Evolutionary conservation across 176 grass and related monocot genomes (phyloP).

Genomic region (Carex pumila): DNA sequence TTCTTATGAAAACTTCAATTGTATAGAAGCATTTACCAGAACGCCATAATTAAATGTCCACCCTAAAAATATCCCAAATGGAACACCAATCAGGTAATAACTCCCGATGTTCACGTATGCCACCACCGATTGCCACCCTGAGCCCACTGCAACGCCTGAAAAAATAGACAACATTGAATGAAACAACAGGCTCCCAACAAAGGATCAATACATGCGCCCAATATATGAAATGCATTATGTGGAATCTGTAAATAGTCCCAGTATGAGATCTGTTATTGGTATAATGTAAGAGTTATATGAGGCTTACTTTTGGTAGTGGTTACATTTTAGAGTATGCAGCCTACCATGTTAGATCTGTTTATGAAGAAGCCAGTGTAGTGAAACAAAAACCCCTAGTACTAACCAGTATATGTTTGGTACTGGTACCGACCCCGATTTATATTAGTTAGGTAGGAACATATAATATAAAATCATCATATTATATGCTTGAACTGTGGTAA

Average conservation of each 20-base stretch:
- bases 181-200: neutral
- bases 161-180: neutral
- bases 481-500: neutral
- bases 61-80: constrained; percentile 15
- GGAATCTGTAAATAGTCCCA: too few species aligned
- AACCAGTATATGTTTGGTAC: neutral
- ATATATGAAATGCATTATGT: too few species aligned
- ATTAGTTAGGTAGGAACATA: neutral
- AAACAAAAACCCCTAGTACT: neutral
- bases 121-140: constrained; percentile 16
- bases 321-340: too few species aligned
- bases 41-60: constrained; percentile 9
- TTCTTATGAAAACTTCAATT: neutral
- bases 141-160: constrained; percentile 28
- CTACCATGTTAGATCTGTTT: neutral
- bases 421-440: neutral
- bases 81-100: constrained; percentile 23
- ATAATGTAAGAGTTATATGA: neutral
- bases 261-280: neutral
- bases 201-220: neutral
- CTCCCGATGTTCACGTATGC: constrained; percentile 26
- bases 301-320: too few species aligned
- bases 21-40: neutral
- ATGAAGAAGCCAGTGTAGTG: neutral
- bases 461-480: neutral